Evolutionary conservation across 75 land plant genomes (phyloP).

Genomic region (Larix kaempferi): DNA sequence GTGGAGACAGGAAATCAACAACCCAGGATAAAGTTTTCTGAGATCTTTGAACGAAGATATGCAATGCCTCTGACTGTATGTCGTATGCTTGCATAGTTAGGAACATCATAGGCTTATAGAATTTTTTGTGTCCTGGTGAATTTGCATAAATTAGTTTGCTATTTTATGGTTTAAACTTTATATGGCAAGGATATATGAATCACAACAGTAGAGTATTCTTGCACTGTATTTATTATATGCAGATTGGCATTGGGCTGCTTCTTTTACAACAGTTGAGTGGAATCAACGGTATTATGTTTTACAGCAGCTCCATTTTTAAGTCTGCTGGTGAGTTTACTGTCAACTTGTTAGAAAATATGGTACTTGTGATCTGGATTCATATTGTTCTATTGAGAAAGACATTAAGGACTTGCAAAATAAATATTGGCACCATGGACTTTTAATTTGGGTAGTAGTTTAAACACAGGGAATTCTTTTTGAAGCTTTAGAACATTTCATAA

Average conservation of each 20-base stretch:
- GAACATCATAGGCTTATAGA: background rate
- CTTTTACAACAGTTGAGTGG: conserved; percentile 76
- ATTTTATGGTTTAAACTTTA: no score
- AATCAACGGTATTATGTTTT: conserved; percentile 65
- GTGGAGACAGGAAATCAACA: conserved; percentile 6
- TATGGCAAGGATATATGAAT: no score
- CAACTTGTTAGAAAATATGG: background rate
- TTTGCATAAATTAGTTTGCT: background rate
- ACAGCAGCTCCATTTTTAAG: conserved; percentile 55
- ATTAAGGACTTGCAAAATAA: background rate
- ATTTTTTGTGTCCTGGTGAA: background rate
- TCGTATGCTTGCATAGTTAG: background rate
- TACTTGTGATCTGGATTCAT: no score
- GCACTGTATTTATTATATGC: background rate
- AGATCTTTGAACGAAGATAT: conserved; percentile 8
- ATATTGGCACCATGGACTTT: background rate
- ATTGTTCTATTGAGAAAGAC: background rate
- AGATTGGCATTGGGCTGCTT: conserved; percentile 51
- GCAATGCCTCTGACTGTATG: conserved; percentile 9
- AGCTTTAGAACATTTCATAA: background rate
- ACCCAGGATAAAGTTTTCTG: conserved; percentile 3
- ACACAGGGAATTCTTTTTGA: background rate
- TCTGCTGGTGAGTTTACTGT: conserved; percentile 46
- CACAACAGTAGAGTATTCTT: no score
- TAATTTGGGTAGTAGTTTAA: background rate